phyloP scores from a whole-genome alignment of 345 rosid genomes.

The Odontarrhena argentea region DNA sequence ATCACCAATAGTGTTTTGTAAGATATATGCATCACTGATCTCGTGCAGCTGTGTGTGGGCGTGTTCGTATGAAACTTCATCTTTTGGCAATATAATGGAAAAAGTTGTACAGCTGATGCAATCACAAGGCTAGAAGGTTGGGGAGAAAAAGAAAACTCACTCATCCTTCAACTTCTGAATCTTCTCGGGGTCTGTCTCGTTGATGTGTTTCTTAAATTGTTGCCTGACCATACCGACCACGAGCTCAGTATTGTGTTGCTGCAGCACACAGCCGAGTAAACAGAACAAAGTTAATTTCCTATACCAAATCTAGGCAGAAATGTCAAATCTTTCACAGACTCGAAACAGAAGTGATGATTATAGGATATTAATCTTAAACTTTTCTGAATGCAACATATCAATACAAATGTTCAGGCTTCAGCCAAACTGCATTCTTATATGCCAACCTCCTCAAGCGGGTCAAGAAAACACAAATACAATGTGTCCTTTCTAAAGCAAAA shows the following conservation, averaged over 20 bases:
- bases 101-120: constrained; percentile 9
- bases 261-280: constrained; percentile 37
- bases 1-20: not conserved
- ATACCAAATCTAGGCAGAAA: constrained; percentile 2
- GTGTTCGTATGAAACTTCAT: constrained; percentile 18
- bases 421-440: not conserved
- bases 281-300: not conserved
- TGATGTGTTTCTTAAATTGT: constrained; percentile 78
- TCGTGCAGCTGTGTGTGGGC: not conserved
- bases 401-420: constrained; percentile 18
- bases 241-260: constrained; percentile 86
- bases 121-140: not conserved
- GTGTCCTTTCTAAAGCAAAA: not conserved
- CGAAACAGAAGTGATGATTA: constrained; percentile 11
- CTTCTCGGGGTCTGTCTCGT: constrained; percentile 86
- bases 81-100: constrained; percentile 6
- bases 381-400: constrained; percentile 5
- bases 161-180: constrained; percentile 89
- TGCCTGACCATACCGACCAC: constrained; percentile 84
- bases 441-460: not conserved
- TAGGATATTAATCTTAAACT: not conserved
- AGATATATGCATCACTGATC: constrained; percentile 10
- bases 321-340: not conserved
- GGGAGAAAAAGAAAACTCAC: constrained; percentile 49
- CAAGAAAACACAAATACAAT: constrained; percentile 6